Evolutionary conservation across 1,284 basidiomycete species (phyloP).

Genomic region (Heterobasidion occidentale): DNA sequence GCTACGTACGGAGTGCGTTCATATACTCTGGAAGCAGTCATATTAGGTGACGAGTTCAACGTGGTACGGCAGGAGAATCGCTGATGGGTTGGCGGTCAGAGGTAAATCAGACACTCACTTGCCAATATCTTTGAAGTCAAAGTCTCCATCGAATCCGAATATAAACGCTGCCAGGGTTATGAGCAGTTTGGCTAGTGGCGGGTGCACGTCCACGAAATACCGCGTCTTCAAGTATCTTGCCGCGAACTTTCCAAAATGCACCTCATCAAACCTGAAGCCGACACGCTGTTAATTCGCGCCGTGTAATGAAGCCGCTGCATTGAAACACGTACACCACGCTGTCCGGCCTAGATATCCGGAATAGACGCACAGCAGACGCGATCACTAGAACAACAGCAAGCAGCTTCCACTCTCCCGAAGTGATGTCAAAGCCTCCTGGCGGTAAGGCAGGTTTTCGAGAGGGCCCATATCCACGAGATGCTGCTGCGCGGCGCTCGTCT

Average conservation of each 20-base stretch:
- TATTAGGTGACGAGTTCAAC: background rate
- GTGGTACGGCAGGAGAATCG: no score
- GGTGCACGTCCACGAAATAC: conserved; percentile 97
- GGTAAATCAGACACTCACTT: conserved; percentile 49
- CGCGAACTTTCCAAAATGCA: conserved; percentile 95
- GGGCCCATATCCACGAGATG: conserved; percentile 56
- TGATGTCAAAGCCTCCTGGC: conserved; percentile 58
- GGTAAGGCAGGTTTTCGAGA: conserved; percentile 38
- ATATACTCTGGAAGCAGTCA: conserved; percentile 50
- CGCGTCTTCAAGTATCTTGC: conserved; percentile 85
- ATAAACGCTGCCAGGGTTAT: conserved; percentile 88
- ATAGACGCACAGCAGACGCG: conserved; percentile 69
- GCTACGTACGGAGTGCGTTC: conserved; percentile 89
- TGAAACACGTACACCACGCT: conserved; percentile 76
- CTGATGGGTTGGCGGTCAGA: no score
- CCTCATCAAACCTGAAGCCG: conserved; percentile 80
- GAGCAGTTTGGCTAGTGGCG: conserved; percentile 92
- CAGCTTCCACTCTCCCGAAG: conserved; percentile 67
- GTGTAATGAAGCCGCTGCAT: background rate
- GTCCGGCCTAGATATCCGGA: conserved; percentile 71
- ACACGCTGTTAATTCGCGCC: background rate
- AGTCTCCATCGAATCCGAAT: conserved; percentile 88
- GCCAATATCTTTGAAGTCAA: conserved; percentile 96
- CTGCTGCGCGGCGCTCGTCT: conserved; percentile 61
- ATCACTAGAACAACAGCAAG: conserved; percentile 57